Evolutionary conservation across 164 flowering plant genomes (phyloP).

Genomic region (Vitis cinerea): DNA sequence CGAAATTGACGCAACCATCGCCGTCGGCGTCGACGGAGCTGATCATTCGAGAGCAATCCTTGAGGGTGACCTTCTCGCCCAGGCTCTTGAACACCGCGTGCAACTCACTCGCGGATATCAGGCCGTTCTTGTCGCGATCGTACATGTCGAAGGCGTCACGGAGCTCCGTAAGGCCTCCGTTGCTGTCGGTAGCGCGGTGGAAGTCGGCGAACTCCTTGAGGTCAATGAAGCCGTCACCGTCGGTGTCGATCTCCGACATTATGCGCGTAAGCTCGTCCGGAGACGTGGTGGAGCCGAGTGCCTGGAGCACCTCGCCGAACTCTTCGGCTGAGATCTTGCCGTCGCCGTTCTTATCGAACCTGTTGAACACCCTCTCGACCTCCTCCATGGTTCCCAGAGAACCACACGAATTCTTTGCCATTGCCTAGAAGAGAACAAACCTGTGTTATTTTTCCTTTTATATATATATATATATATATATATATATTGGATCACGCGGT

Average conservation of each 20-base stretch:
- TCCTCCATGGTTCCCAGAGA: constrained; percentile 29
- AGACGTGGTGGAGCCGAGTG: constrained; percentile 36
- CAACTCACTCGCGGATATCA: constrained; percentile 37
- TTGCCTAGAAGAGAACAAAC: neutral
- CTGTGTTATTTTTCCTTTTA: too few species aligned
- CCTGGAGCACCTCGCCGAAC: constrained; percentile 30
- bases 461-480: too few species aligned
- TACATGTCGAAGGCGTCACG: constrained; percentile 39
- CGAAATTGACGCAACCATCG: constrained; percentile 40
- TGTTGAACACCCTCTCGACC: constrained; percentile 36
- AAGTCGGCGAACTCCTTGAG: constrained; percentile 47
- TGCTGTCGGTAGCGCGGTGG: constrained; percentile 13
- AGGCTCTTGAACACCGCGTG: constrained; percentile 25
- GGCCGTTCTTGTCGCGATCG: constrained; percentile 39
- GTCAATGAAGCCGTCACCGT: constrained; percentile 61
- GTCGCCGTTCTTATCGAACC: constrained; percentile 67
- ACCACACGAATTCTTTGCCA: neutral
- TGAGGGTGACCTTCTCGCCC: constrained; percentile 29
- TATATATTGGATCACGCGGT: neutral
- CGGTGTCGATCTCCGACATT: constrained; percentile 51
- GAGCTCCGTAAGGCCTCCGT: constrained; percentile 24
- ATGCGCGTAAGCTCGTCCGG: constrained; percentile 35
- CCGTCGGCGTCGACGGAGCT: constrained; percentile 33
- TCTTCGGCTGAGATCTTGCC: constrained; percentile 53
- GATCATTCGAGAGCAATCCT: constrained; percentile 34